phyloP scores from a whole-genome alignment of 2,329 filamentous ascomycete species.

The Colletotrichum cereale region DNA sequence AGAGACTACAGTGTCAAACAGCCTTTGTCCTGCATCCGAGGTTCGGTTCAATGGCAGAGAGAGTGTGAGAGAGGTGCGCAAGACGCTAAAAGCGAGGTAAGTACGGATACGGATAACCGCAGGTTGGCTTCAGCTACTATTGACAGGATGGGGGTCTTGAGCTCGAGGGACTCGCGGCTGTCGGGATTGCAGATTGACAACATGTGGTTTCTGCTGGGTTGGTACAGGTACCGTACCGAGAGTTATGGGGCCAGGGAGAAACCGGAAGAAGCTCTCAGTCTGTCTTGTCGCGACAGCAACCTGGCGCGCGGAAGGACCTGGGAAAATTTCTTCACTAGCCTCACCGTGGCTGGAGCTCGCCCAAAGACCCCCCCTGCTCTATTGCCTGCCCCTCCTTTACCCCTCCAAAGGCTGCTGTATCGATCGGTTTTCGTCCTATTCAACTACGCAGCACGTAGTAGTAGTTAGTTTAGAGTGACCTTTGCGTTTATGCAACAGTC shows the following conservation, averaged over 20 bases:
- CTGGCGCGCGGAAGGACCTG: constrained; percentile 9
- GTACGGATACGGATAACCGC: no score
- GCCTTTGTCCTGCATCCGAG: constrained; percentile 29
- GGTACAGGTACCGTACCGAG: not conserved
- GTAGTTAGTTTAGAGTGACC: not conserved
- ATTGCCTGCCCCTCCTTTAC: constrained; percentile 40
- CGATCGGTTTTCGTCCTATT: not conserved
- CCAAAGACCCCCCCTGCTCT: constrained; percentile 24
- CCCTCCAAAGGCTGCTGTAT: constrained; percentile 17
- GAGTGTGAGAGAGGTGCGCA: constrained; percentile 14
- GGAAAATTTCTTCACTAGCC: constrained; percentile 35
- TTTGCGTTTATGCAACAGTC: not conserved
- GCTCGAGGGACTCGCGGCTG: constrained; percentile 28
- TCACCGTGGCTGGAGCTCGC: constrained; percentile 33
- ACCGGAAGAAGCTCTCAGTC: constrained; percentile 37
- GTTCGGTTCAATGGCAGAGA: constrained; percentile 34
- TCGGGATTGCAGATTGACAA: constrained; percentile 20
- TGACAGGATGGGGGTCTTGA: constrained; percentile 9
- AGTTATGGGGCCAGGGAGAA: constrained; percentile 26
- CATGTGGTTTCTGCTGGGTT: not conserved
- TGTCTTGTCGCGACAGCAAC: constrained; percentile 33
- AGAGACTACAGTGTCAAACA: constrained; percentile 9
- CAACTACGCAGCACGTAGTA: not conserved
- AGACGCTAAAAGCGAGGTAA: constrained; percentile 21
- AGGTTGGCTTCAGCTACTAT: constrained; percentile 18